These are phyloP conservation scores for Phytophthora fragariaefolia DNA, from an alignment of 352 stramenopile species.

Conservation along the genomic window DNA sequence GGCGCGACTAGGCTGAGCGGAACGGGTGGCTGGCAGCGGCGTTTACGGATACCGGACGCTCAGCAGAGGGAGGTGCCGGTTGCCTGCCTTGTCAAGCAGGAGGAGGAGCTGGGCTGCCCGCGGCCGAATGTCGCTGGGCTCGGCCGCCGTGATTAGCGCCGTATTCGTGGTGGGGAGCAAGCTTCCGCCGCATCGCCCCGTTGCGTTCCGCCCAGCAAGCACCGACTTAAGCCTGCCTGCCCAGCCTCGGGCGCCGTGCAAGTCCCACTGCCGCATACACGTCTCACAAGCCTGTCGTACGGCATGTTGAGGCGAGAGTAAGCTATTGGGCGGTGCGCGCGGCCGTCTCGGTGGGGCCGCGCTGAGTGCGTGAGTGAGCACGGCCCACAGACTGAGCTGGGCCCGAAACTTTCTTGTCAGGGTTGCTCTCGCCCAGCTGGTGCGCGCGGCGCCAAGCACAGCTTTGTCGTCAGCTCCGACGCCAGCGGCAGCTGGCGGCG, in stretches of 20 bases:
- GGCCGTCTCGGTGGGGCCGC: conserved; percentile 17
- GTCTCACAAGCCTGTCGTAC: conserved; percentile 14
- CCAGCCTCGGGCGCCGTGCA: not conserved
- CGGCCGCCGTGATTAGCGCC: conserved; percentile 21
- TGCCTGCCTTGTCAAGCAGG: not conserved
- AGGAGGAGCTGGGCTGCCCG: not conserved
- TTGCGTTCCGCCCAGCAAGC: conserved; percentile 15
- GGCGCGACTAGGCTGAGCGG: not conserved
- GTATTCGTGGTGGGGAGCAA: conserved; percentile 13
- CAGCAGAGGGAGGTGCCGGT: not conserved
- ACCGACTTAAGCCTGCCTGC: conserved; percentile 16
- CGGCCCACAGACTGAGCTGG: no score
- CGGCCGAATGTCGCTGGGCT: conserved; percentile 26
- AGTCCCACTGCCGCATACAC: conserved; percentile 19
- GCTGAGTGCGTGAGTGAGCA: no score
- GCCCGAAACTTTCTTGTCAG: conserved; percentile 15
- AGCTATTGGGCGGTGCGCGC: not conserved
- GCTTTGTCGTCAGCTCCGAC: conserved; percentile 3
- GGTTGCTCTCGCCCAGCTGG: conserved; percentile 22
- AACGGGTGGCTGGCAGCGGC: not conserved
- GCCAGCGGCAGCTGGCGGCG: conserved; percentile 22
- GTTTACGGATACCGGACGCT: not conserved
- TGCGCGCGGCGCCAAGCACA: conserved; percentile 4
- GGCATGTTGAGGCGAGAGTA: not conserved
- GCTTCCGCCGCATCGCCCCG: conserved; percentile 15